Evolutionary conservation across 2,329 filamentous ascomycete genomes (phyloP), one percentile per base, ranked within the genome.

Genomic region (Ilyonectria robusta): DNA sequence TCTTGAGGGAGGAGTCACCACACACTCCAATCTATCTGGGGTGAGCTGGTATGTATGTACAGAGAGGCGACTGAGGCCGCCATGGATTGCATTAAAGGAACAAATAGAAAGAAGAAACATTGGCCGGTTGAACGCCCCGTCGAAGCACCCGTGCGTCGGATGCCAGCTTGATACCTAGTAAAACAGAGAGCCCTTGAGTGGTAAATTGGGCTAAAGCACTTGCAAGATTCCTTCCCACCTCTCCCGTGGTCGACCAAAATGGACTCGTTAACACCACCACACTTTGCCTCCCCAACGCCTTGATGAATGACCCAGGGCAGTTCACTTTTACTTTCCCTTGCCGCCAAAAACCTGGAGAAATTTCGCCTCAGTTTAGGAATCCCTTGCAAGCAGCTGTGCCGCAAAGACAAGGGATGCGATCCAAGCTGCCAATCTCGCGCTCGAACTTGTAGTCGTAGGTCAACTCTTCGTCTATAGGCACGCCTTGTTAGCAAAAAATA

Each of bases 401-500:
- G 81, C 96, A 99, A 57, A 99, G 91, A 85, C 96, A 99, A 57
- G 96, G 96, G 76, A 99, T 98, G 71, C 96, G 94, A 81, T 99
- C 96, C 70, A 94, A 89, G 74, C 94, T 97, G 77, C 94, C 94
- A 77, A 97, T 94, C 83, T 99, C 96, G 76, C 96, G 93, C 85
- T 99, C 96, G 81, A 99, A 99, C 82, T 99, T 99, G 88, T 99
- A 99, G 85, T 99, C 96, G 84, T 99, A 99, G 2, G 96, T 99
- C 80, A 99, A 91, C 86, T 99, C 96, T 84, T 99, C 96, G 80
- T 98, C 96, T 99, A 78, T 68, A 55, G 71, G 79, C 69, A 78
- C 78, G 67, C 63, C 62, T 57, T 56, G 66, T 73, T 60, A 75
- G 68, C 31, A 53, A 31, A 31, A 35, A 29, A 23, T 59, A 31